Base-by-base conservation (phyloP, 768 basidiomycete genomes). In the Lentinula detonsa region DNA sequence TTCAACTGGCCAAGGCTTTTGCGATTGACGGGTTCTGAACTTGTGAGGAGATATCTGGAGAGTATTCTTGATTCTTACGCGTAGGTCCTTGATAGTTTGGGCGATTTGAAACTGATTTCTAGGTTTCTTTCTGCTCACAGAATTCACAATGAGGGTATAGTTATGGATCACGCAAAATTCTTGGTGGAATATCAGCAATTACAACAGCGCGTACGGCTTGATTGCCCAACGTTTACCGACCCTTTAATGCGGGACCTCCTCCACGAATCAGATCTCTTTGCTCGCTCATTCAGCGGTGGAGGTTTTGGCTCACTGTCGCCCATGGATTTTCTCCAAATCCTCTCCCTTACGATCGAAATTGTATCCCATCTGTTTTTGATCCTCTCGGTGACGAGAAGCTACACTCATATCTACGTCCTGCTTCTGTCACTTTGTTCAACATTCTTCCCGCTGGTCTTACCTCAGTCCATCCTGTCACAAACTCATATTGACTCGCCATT, bases 231-330 rank as follows among this genome's bases (percentile, higher is more conserved):
- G 8, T 80, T 93, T 57, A 76, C 86, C 59, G 89, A 91, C 68
- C 87, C 91, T 52, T 69, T 76, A 61, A 78, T 88, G 23, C 86
- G 88, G 61, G 90, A 91, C 69, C 82, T 93, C 46, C 78, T 93
- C n/a, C 87, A 90, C 62, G 91, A 93, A 73, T 90, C 91, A 42
- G 91, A 93, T 69, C 79, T 90, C 37, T 93, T 93, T 68, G 87
- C 88, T 46, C 82, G 88, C 61, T 93, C 91, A 10, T 92, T 93
- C 72, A 83, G 80, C 66, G 88, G 88, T 46, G 83, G 86, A 40
- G 83, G 87, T 10, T 91, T 93, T 69, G 91, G 91, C 15, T 79
- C 91, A 34, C 78, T 92, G 65, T 91, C 89, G 2, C 91, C 91
- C 7, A 80, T 92, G 60, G 91, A 93, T 68, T 84, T 91, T 65